These are phyloP conservation scores for Candida xiaguanensis DNA, from an alignment of 805 yeast species.

Conservation along the genomic window DNA sequence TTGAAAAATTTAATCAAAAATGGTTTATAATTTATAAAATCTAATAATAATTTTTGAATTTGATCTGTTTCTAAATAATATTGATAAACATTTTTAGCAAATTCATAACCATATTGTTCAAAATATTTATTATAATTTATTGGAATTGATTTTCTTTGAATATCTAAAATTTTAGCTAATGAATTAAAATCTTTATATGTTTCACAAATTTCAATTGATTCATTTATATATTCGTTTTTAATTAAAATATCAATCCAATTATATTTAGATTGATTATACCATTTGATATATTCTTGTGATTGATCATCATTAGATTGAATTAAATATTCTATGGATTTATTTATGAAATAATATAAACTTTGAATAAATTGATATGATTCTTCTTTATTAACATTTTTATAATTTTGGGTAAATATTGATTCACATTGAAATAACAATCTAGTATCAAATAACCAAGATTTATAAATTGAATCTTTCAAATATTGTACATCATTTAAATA, in stretches of 20 bases:
- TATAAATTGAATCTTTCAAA: constrained; percentile 23
- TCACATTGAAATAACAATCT: constrained; percentile 38
- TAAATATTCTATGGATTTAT: constrained; percentile 35
- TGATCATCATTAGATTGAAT: constrained; percentile 19
- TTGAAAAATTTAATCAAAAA: constrained; percentile 52
- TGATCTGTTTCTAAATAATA: constrained; percentile 54
- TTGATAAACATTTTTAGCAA: constrained; percentile 62
- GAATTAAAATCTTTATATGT: constrained; percentile 62
- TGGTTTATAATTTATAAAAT: constrained; percentile 50
- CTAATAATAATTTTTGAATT: constrained; percentile 50
- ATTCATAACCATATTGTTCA: constrained; percentile 59
- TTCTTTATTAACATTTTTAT: constrained; percentile 3
- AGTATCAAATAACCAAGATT: constrained; percentile 49
- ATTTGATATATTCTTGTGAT: constrained; percentile 23
- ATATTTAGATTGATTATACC: constrained; percentile 29
- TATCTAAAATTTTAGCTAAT: constrained; percentile 47
- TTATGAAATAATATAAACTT: constrained; percentile 32
- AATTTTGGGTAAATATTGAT: constrained; percentile 32
- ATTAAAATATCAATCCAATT: constrained; percentile 63
- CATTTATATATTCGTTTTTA: constrained; percentile 44
- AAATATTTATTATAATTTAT: constrained; percentile 48
- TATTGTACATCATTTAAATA: constrained; percentile 39
- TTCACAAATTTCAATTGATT: constrained; percentile 63
- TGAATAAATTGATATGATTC: constrained; percentile 16
- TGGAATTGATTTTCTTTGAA: constrained; percentile 23